These are phyloP conservation scores for Pseudocercospora eumusae DNA, from an alignment of 2,329 filamentous ascomycete genomes.

Conservation along the genomic window DNA sequence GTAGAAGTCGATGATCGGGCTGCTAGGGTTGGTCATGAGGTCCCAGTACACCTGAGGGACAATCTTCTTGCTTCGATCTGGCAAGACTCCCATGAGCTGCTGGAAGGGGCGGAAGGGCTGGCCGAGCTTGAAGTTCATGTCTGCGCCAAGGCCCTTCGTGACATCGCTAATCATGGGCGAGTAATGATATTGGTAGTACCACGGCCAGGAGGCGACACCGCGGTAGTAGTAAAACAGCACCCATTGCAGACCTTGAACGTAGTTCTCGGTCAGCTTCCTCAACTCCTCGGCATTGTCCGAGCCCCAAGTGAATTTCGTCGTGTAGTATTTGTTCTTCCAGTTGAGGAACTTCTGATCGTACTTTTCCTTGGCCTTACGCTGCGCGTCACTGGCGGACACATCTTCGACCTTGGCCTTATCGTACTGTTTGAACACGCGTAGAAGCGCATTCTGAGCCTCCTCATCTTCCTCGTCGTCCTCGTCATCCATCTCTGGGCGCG, in stretches of 20 bases:
- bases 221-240: slow-evolving; percentile 97
- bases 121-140: slow-evolving; percentile 89
- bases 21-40: slow-evolving; percentile 86
- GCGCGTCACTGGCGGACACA: slow-evolving; percentile 73
- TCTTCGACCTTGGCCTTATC: slow-evolving; percentile 87
- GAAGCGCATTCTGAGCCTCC: slow-evolving; percentile 78
- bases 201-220: slow-evolving; percentile 96
- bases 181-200: slow-evolving; percentile 97
- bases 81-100: slow-evolving; percentile 96
- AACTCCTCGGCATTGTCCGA: slow-evolving; percentile 78
- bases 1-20: slow-evolving; percentile 97
- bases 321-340: slow-evolving; percentile 96
- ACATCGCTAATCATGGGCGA: slow-evolving; percentile 97
- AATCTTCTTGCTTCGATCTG: slow-evolving; percentile 95
- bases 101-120: slow-evolving; percentile 94
- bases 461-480: slow-evolving; percentile 75
- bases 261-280: slow-evolving; percentile 84
- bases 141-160: slow-evolving; percentile 78
- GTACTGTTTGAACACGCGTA: slow-evolving; percentile 84
- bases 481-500: slow-evolving; percentile 50
- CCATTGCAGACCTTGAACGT: slow-evolving; percentile 97
- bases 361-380: slow-evolving; percentile 75
- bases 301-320: slow-evolving; percentile 86
- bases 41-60: slow-evolving; percentile 85
- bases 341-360: slow-evolving; percentile 87